Conservation (phyloP, 1,284 basidiomycete genomes). For the Ceratobasidium sp. region DNA sequence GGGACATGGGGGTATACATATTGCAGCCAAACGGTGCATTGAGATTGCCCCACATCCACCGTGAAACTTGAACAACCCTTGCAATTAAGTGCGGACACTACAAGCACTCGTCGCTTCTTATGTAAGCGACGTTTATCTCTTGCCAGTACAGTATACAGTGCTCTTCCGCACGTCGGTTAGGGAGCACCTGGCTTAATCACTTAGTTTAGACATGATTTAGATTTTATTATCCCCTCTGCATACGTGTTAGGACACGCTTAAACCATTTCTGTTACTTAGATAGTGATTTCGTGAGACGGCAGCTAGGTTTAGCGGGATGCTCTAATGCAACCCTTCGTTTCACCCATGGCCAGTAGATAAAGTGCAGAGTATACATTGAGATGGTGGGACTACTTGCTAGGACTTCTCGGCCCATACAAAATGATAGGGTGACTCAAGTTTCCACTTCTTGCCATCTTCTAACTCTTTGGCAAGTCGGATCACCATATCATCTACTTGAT, state of each 20-base stretch:
- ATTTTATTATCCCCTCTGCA: not conserved
- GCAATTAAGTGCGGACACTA: too few species aligned
- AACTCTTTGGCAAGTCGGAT: not conserved
- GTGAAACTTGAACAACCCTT: too few species aligned
- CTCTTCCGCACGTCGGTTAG: too few species aligned
- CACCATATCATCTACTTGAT: constrained; percentile 7
- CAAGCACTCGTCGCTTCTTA: too few species aligned
- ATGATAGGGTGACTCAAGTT: constrained; percentile 27
- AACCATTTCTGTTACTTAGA: not conserved
- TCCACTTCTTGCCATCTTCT: constrained; percentile 22
- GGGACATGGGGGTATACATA: too few species aligned
- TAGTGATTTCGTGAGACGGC: not conserved
- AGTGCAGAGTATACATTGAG: not conserved
- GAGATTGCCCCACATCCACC: too few species aligned
- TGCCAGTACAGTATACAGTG: not conserved
- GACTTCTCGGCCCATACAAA: constrained; percentile 28
- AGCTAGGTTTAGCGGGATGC: too few species aligned
- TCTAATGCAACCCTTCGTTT: too few species aligned
- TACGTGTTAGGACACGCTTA: not conserved
- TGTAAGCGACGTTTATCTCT: too few species aligned
- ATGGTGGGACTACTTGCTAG: not conserved
- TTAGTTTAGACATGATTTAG: not conserved
- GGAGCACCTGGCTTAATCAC: not conserved
- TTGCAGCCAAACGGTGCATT: too few species aligned
- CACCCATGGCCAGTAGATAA: too few species aligned